phyloP scores from a whole-genome alignment of 116 monocot genomes.

The Iris pallida region DNA sequence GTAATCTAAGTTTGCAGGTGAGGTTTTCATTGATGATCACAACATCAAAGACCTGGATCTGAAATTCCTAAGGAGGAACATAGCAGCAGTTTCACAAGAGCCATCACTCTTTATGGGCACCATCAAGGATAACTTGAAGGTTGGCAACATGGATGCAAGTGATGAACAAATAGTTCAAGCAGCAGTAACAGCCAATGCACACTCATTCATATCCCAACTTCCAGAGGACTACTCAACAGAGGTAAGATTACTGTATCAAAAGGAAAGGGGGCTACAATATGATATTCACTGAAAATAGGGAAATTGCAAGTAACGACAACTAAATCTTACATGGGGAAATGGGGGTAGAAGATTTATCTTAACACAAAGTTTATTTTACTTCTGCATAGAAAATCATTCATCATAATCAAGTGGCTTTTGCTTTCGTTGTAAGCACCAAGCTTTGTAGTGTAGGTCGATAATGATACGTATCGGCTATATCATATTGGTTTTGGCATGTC shows the following conservation, averaged over 20 bases:
- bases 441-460: too few relatives aligned
- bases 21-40: slow-evolving; percentile 37
- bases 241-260: slow-evolving; percentile 13
- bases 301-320: neutral
- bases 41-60: slow-evolving; percentile 42
- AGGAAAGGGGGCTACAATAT: neutral
- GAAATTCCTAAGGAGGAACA: slow-evolving; percentile 33
- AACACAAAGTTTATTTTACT: too few relatives aligned
- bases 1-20: slow-evolving; percentile 19
- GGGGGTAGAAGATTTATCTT: too few relatives aligned
- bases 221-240: slow-evolving; percentile 38
- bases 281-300: too few relatives aligned
- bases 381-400: too few relatives aligned
- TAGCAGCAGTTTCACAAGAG: slow-evolving; percentile 45
- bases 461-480: too few relatives aligned
- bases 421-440: too few relatives aligned
- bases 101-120: slow-evolving; percentile 49
- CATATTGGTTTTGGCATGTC: too few relatives aligned
- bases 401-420: too few relatives aligned
- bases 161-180: slow-evolving; percentile 30
- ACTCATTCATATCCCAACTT: slow-evolving; percentile 50
- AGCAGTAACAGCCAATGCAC: slow-evolving; percentile 40
- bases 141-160: slow-evolving; percentile 33
- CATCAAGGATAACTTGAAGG: slow-evolving; percentile 36
- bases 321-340: slow-evolving; percentile 3